phyloP scores from a whole-genome alignment of 2,329 filamentous ascomycete genomes.

The Laburnicola sp. region DNA sequence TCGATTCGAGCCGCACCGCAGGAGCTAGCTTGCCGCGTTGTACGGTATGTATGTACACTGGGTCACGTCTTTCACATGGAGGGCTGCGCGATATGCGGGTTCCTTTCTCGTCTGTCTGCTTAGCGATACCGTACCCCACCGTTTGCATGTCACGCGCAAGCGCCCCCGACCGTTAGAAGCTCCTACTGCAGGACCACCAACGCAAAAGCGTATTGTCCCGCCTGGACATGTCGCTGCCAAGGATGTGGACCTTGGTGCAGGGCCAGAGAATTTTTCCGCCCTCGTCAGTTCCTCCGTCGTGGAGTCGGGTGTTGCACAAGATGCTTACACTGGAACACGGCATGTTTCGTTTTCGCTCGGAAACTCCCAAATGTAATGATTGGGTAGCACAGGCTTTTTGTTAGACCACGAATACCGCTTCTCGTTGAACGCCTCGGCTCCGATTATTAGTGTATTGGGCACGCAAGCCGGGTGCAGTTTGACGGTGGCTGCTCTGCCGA shows the following conservation, averaged over 20 bases:
- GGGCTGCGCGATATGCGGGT: neutral
- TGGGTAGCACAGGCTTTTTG: neutral
- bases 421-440: neutral
- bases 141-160: conserved; percentile 12
- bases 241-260: no score
- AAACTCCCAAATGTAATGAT: neutral
- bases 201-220: neutral
- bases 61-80: neutral
- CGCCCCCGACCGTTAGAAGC: conserved; percentile 1
- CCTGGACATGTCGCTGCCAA: no score
- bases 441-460: neutral
- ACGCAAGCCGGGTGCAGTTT: neutral
- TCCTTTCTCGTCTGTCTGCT: neutral
- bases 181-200: conserved; percentile 1
- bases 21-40: no score
- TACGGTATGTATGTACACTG: no score
- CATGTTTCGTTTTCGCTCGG: neutral
- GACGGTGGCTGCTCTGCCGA: neutral
- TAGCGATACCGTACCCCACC: conserved; percentile 1
- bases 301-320: neutral
- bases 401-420: neutral
- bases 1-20: neutral
- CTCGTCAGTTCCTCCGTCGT: neutral
- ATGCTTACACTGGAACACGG: neutral
- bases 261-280: no score